Base-by-base conservation (phyloP, 31 red algal species). In the Bonnemaisonia californica region DNA sequence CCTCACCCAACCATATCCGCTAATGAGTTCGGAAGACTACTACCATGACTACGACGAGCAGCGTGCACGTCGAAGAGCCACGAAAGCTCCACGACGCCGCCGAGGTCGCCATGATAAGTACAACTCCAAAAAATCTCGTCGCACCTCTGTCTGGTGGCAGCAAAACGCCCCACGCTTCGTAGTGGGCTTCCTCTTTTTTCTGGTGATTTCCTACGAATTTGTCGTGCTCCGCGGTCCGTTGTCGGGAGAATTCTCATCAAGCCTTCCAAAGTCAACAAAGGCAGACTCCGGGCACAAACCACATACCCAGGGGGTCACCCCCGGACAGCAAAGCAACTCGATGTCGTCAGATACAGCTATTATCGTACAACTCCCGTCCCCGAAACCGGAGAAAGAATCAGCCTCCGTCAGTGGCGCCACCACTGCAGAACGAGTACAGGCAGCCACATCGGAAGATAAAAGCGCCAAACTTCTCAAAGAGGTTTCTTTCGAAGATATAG, bases 21-120 rank as follows among this genome's bases (percentile, higher is more conserved):
- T n/a, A n/a, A 83, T 83, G 80, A 83, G 66, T 45, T 72, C 80
- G 3, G 80, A 83, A 27, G 80, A 83, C 5, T 19, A 33, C 33
- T 71, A 72, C 65, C 60, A 83, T 62, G 80, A 72, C 67, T 31
- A 71, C 11, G 24, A 58, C n/a, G 18, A 13, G 0, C 28, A 73
- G 38, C 80, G 68, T 28, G 36, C 69, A 18, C 82, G 82, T 28
- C 51, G 70, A 51, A 60, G 68, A 45, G 48, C 70, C 32, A 62
- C 68, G 13, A 24, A 13, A 22, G 22, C 33, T 31, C 13, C 54
- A 41, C 19, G 67, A 72, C 41, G 40, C 3, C 28, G 40, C 38
- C 23, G 55, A 57, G 18, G 61, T 54, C 24, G 34, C 24, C 21
- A 41, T 3, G 35, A 76, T 26, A 29, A 26, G 16, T 66, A 66